Conservation (phyloP, 495 filamentous ascomycete species). For the Sordaria brevicollis region DNA sequence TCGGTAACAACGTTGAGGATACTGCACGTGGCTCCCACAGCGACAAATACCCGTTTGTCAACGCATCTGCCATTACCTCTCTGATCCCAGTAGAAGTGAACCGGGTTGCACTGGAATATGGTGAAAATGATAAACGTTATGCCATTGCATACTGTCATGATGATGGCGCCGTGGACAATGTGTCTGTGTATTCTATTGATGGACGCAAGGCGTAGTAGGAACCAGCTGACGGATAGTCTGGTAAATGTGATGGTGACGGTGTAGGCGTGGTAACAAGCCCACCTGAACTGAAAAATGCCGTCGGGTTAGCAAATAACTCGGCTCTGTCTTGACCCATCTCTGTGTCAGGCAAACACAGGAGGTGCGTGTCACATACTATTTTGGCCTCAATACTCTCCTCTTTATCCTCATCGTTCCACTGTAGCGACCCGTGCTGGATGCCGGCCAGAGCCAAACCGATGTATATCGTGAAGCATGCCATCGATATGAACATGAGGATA, state of each 20-base stretch:
- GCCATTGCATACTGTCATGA: constrained; percentile 5
- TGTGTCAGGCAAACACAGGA: background rate
- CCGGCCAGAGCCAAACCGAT: constrained; percentile 4
- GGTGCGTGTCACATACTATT: background rate
- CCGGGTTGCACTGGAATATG: constrained; percentile 16
- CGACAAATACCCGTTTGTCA: constrained; percentile 6
- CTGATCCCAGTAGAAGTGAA: constrained; percentile 20
- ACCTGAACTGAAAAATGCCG: constrained; percentile 8
- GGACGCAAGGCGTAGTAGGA: constrained; percentile 19
- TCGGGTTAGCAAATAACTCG: background rate
- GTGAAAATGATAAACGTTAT: constrained; percentile 10
- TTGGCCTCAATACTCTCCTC: constrained; percentile 1
- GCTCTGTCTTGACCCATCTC: background rate
- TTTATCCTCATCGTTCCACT: background rate
- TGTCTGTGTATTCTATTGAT: constrained; percentile 4
- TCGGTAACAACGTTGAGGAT: constrained; percentile 19
- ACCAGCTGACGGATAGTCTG: constrained; percentile 23
- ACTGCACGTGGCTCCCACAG: constrained; percentile 16
- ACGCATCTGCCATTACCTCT: constrained; percentile 13
- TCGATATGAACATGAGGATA: constrained; percentile 6
- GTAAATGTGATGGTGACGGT: constrained; percentile 5
- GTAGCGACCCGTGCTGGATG: constrained; percentile 1
- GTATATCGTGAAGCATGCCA: constrained; percentile 4
- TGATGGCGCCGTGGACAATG: constrained; percentile 13
- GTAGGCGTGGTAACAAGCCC: constrained; percentile 10